Conservation (phyloP, 495 filamentous ascomycete species). For the Hypoxylon intermedium region DNA sequence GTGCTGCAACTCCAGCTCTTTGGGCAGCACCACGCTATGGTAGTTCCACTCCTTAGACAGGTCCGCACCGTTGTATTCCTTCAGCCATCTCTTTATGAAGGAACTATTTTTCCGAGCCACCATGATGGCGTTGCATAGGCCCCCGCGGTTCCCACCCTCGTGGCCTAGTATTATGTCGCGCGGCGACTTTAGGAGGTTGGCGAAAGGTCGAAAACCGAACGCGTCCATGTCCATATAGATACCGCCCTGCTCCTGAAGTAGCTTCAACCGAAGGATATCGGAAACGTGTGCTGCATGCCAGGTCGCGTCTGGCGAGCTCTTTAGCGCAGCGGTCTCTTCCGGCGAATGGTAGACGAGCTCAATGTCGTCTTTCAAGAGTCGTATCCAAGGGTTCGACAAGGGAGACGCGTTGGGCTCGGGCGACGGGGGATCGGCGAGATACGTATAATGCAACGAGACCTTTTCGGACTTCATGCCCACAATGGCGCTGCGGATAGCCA, state of each 20-base stretch:
- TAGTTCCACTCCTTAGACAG: conserved; percentile 55
- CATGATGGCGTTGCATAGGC: conserved; percentile 57
- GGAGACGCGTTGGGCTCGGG: conserved; percentile 47
- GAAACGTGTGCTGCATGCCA: conserved; percentile 53
- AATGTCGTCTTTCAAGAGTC: conserved; percentile 47
- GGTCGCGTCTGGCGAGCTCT: conserved; percentile 41
- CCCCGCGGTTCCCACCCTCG: conserved; percentile 56
- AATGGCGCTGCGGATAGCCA: conserved; percentile 53
- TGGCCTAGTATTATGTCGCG: conserved; percentile 53
- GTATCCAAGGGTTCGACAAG: conserved; percentile 52
- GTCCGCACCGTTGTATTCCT: conserved; percentile 49
- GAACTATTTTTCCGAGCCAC: conserved; percentile 49
- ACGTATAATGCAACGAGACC: conserved; percentile 55
- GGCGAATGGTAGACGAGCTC: conserved; percentile 53
- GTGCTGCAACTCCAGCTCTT: conserved; percentile 46
- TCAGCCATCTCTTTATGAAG: conserved; percentile 54
- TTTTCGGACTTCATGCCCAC: conserved; percentile 51
- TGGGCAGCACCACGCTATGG: conserved; percentile 53
- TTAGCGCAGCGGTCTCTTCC: conserved; percentile 37
- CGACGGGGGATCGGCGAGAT: conserved; percentile 49
- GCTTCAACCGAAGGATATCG: conserved; percentile 53
- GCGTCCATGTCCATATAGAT: conserved; percentile 56
- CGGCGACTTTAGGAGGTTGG: conserved; percentile 38
- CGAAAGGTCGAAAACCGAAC: conserved; percentile 52
- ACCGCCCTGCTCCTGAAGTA: conserved; percentile 52